Evolutionary conservation across 1,284 basidiomycete genomes (phyloP), one percentile per base, ranked within the genome.

Genomic region (Paramarasmius palmivorus): DNA sequence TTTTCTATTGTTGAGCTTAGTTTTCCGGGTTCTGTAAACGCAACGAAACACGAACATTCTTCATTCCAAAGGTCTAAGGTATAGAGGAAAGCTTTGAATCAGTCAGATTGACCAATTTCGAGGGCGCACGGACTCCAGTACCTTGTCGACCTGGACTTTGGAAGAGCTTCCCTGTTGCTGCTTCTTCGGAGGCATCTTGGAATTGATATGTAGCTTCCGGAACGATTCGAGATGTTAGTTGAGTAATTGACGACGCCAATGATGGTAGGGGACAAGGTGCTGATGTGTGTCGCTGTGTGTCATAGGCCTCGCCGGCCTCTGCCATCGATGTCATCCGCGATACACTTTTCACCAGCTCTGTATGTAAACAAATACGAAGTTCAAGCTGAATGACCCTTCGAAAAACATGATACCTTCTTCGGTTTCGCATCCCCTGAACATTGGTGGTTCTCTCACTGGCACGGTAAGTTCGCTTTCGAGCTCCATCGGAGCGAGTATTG

Each of bases 61-160:
- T 93, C 82, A 94, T 77, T 55, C 92, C 92, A 70, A 95, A 95
- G 50, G 88, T 92, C 88, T 90, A 69, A 22, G 44, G 29, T 32
- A 32, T 32, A 32, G 7, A 32, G 7, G 12, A 12, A 32, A 50
- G 59, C 62, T 59, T 65, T 71, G 68, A 62, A 65, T 72, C 61
- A 67, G 64, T 64, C 61, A 63, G 62, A 53, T 45, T 56, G 44
- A 49, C 36, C 62, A 64, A 56, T 53, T 53, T 48, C 38, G 52
- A 54, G 55, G 41, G 22, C 39, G 14, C 20, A 47, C 20, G 39
- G 36, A 47, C 40, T 55, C 56, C 55, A 54, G 54, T 68, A 84
- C 86, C 83, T 89, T 87, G 73, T 90, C 87, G 1, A 84, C 83
- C 65, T 83, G 82, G 57, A 78, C 73, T 69, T 88, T 89, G 53